Evolutionary conservation across 495 filamentous ascomycete genomes (phyloP), one percentile per base, ranked within the genome.

Genomic region (Glarea lozoyensis): DNA sequence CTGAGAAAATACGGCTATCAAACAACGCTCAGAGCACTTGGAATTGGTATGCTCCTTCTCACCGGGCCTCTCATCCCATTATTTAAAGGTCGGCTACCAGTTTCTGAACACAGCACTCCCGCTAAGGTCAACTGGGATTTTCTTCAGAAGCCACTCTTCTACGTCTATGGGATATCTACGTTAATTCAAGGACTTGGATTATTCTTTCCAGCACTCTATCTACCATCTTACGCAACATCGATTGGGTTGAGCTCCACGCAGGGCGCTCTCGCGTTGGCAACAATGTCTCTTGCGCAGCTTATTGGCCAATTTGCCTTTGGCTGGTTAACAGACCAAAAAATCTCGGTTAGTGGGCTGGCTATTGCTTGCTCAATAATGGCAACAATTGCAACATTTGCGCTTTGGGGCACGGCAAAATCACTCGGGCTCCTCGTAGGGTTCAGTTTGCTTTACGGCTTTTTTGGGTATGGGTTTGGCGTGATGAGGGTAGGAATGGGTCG

Each of bases 361-460:
- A 30, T 51, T 6, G 68, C 67, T 2, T 57, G 58, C n/a, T 49
- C 53, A 4, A 17, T 55, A 9, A 41, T 61, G 13, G 52, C 61
- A 2, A 55, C 40, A 4, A 39, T 53, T 5, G 54, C 62, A 19
- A 40, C 48, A 9, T 59, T 62, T 39, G 53, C 55, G 1, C 10
- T 52, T 3, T 66, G 63, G 63, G 60, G 62, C 2, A 36, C 56
- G 1, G 62, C 60, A 13, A 46, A 56, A 16, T 56, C 53, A 2
- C 38, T 64, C 15, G 45, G 37, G 10, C 25, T 57, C 0, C 38
- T 64, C 35, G 22, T 60, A 3, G 43, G 54, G 0, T 67, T 63
- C 41, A 27, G 56, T 15, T 31, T 67, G 4, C 20, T 65, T 0
- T 65, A 60, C 44, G 64, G 64, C 25, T 63, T 62, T 52, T 67